Conservation (phyloP, 139 green algal genomes). For the Spirogloea muscicola region DNA sequence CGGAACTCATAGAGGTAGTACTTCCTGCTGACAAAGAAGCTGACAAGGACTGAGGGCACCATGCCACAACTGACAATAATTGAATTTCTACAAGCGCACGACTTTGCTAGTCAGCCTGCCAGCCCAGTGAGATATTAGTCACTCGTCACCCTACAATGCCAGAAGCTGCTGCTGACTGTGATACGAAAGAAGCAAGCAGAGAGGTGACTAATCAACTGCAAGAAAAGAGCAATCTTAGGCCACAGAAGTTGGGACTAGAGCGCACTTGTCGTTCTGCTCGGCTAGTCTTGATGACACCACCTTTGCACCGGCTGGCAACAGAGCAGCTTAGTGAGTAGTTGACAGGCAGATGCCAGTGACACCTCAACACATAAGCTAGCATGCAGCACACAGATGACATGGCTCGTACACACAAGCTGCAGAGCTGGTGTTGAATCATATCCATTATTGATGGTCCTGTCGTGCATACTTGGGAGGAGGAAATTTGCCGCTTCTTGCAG, state of each 20-base stretch:
- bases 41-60: too few relatives aligned
- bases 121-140: not conserved
- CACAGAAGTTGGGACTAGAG: too few relatives aligned
- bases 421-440: too few relatives aligned
- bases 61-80: not conserved
- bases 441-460: too few relatives aligned
- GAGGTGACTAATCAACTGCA: not conserved
- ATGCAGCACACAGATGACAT: not conserved
- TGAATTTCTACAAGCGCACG: not conserved
- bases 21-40: not conserved
- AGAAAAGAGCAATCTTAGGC: too few relatives aligned
- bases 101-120: not conserved
- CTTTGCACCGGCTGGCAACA: not conserved
- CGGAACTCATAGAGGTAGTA: slow-evolving; percentile 19
- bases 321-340: not conserved
- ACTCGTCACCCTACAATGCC: not conserved
- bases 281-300: too few relatives aligned
- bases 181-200: not conserved
- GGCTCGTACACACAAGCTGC: not conserved
- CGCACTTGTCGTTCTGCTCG: too few relatives aligned
- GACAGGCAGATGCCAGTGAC: not conserved
- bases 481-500: slow-evolving; percentile 1
- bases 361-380: not conserved
- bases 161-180: not conserved
- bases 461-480: not conserved